phyloP scores from a whole-genome alignment of 805 yeast species.

The Candida michaelii region DNA sequence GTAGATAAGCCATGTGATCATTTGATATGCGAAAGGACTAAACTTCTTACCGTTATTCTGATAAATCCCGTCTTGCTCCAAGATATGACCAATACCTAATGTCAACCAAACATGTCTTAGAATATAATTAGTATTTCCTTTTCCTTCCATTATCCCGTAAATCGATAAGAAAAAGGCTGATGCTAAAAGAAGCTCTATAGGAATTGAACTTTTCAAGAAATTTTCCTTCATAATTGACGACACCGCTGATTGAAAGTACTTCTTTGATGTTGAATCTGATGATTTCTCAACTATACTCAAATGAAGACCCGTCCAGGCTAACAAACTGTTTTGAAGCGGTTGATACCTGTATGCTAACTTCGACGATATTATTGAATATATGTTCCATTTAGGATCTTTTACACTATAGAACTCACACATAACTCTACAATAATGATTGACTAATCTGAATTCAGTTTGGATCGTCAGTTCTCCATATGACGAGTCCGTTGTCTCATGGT shows the following conservation, averaged over 20 bases:
- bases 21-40: constrained; percentile 7
- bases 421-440: constrained; percentile 6
- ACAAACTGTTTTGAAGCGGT: constrained; percentile 3
- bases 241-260: constrained; percentile 2
- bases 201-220: constrained; percentile 3
- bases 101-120: constrained; percentile 10
- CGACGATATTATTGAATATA: constrained; percentile 1
- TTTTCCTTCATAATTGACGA: constrained; percentile 5
- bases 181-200: constrained; percentile 7
- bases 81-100: constrained; percentile 2
- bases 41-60: neutral
- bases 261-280: neutral
- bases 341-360: constrained; percentile 5
- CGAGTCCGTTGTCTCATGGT: neutral
- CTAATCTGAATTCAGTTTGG: constrained; percentile 7
- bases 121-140: constrained; percentile 3
- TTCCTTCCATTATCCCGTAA: constrained; percentile 7
- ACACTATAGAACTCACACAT: constrained; percentile 6
- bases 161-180: constrained; percentile 1
- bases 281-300: constrained; percentile 2
- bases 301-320: constrained; percentile 7
- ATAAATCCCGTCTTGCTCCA: neutral
- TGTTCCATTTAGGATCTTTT: constrained; percentile 8
- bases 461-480: neutral
- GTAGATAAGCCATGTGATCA: constrained; percentile 9